Evolutionary conservation across 2,329 filamentous ascomycete species (phyloP).

Genomic region (Aspergillus sojae): DNA sequence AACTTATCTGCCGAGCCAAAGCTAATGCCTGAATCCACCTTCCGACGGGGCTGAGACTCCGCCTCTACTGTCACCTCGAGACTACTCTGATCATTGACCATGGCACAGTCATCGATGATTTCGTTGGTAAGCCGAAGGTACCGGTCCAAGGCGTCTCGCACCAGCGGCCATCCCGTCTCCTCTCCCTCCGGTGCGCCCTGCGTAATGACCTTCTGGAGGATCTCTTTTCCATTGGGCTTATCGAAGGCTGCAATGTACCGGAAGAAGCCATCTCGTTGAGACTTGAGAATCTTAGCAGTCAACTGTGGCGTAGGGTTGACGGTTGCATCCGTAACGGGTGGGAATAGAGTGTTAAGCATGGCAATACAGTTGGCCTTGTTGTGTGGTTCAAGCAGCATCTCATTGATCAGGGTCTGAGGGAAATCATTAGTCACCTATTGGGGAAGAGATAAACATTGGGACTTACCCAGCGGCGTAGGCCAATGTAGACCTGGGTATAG

Average conservation of each 20-base stretch:
- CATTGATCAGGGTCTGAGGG: constrained; percentile 63
- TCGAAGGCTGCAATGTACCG: constrained; percentile 61
- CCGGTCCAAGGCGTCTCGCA: constrained; percentile 55
- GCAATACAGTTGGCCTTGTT: constrained; percentile 68
- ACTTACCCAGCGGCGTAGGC: constrained; percentile 65
- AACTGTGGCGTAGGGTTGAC: constrained; percentile 55
- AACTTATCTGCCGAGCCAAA: constrained; percentile 49
- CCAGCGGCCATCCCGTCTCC: constrained; percentile 57
- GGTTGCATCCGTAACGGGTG: constrained; percentile 53
- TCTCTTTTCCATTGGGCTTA: constrained; percentile 55
- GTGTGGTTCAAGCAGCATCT: constrained; percentile 63
- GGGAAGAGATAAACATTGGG: neutral
- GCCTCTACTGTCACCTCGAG: constrained; percentile 32
- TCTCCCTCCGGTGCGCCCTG: constrained; percentile 56
- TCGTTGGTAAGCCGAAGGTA: constrained; percentile 62
- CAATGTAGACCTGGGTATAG: constrained; percentile 65
- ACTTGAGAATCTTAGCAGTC: constrained; percentile 54
- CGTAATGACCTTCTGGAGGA: constrained; percentile 57
- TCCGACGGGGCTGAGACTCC: constrained; percentile 45
- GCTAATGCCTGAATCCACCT: constrained; percentile 66
- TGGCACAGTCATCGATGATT: constrained; percentile 62
- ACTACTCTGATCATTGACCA: constrained; percentile 50
- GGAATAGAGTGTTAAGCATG: constrained; percentile 69
- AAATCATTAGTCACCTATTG: constrained; percentile 22
- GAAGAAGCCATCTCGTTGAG: constrained; percentile 65